phyloP scores from a whole-genome alignment of 495 filamentous ascomycete genomes.

The Collariella sp. region DNA sequence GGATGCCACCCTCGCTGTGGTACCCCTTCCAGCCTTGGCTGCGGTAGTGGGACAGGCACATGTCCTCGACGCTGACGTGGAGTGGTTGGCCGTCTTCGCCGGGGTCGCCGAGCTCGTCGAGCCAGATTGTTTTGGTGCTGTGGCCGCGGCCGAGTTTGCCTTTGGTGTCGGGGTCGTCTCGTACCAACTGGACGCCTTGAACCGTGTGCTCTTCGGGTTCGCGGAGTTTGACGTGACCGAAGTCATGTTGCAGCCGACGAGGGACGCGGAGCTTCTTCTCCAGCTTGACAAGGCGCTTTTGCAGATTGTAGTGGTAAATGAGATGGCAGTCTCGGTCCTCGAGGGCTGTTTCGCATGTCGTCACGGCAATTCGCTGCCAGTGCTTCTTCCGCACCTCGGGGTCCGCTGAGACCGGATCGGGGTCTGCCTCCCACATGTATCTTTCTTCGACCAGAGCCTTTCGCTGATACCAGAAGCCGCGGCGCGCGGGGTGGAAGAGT shows the following conservation, averaged over 20 bases:
- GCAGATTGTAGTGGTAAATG: slow-evolving; percentile 88
- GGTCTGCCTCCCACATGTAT: slow-evolving; percentile 66
- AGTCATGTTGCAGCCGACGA: slow-evolving; percentile 85
- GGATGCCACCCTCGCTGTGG: slow-evolving; percentile 82
- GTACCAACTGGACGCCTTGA: slow-evolving; percentile 66
- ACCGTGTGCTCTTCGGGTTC: slow-evolving; percentile 68
- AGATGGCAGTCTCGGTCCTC: slow-evolving; percentile 82
- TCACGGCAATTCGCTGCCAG: slow-evolving; percentile 70
- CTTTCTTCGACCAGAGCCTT: slow-evolving; percentile 92
- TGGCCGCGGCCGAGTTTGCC: slow-evolving; percentile 34
- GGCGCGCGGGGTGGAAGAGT: slow-evolving; percentile 74
- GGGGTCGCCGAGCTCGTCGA: slow-evolving; percentile 59
- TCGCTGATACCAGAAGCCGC: slow-evolving; percentile 92
- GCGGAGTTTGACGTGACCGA: slow-evolving; percentile 68
- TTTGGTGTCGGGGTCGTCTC: slow-evolving; percentile 34
- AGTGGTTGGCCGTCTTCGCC: slow-evolving; percentile 51
- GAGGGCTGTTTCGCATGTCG: slow-evolving; percentile 81
- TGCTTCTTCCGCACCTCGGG: slow-evolving; percentile 57
- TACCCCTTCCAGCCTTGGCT: slow-evolving; percentile 86
- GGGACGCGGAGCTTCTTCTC: slow-evolving; percentile 78
- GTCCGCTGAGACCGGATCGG: slow-evolving; percentile 28
- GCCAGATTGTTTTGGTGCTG: slow-evolving; percentile 78
- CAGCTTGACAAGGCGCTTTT: slow-evolving; percentile 84
- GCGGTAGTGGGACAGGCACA: slow-evolving; percentile 85
- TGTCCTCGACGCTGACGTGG: slow-evolving; percentile 61